Percentiles rank a stretch among this genome's conserved stretches.
Conservation (phyloP, 2,329 filamentous ascomycete species). For the Fusarium nanum region DNA sequence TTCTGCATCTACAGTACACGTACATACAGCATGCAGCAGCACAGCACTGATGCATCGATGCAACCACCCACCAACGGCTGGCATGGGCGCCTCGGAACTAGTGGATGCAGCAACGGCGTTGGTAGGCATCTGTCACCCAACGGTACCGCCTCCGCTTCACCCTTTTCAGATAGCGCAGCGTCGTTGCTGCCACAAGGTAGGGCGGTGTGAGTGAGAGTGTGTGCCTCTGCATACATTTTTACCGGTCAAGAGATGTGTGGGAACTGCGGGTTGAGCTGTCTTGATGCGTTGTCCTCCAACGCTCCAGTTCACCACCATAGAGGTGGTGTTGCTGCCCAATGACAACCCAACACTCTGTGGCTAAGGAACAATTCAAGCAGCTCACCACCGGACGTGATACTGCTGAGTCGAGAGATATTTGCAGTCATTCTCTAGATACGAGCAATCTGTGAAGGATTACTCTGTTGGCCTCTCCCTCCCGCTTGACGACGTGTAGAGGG, state of each 20-base stretch:
- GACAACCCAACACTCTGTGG: constrained; percentile 43
- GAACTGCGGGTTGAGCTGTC: constrained; percentile 47
- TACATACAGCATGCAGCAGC: constrained; percentile 36
- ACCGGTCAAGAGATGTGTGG: constrained; percentile 38
- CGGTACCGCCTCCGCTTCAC: constrained; percentile 44
- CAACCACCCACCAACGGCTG: constrained; percentile 37
- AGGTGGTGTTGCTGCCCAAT: constrained; percentile 47
- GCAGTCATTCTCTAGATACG: background rate
- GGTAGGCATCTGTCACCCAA: constrained; percentile 44
- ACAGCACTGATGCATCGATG: constrained; percentile 43
- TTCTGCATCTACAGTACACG: constrained; percentile 40
- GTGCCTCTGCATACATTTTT: constrained; percentile 38
- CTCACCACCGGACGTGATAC: background rate
- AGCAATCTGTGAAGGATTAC: background rate
- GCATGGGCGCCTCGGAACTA: constrained; percentile 37
- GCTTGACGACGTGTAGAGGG: background rate
- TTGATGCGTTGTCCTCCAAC: constrained; percentile 43
- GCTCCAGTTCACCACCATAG: constrained; percentile 38
- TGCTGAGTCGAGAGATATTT: background rate
- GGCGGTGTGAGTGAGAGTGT: constrained; percentile 44
- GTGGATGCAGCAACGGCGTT: constrained; percentile 36
- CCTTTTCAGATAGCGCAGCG: constrained; percentile 41
- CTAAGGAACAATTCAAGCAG: constrained; percentile 15
- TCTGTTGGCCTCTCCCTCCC: background rate
- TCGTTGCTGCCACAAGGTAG: constrained; percentile 33